Evolutionary conservation across 148 eudicot species (phyloP).

Genomic region (Talinum fruticosum): DNA sequence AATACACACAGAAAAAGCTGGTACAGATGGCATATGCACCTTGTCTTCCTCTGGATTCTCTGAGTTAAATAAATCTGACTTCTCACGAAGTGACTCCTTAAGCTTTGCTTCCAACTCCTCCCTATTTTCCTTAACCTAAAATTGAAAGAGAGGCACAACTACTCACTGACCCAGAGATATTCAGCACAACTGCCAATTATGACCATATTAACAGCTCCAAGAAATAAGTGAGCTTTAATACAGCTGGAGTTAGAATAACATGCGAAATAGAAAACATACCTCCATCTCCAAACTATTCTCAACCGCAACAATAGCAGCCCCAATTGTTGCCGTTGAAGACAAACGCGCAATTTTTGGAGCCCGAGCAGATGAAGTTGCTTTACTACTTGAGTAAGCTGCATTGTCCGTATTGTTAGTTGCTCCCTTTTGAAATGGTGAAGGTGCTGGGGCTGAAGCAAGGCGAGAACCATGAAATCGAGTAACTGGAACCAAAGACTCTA

Average conservation of each 20-base stretch:
- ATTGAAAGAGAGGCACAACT: neutral
- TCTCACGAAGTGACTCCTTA: slow-evolving; percentile 72
- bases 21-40: slow-evolving; percentile 34
- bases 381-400: slow-evolving; percentile 22
- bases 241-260: slow-evolving; percentile 10
- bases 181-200: neutral
- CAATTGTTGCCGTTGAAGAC: slow-evolving; percentile 64
- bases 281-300: slow-evolving; percentile 69
- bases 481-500: slow-evolving; percentile 81
- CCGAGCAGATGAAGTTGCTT: slow-evolving; percentile 25
- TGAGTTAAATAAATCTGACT: slow-evolving; percentile 74
- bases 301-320: slow-evolving; percentile 91
- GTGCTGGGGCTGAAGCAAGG: slow-evolving; percentile 82
- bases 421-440: slow-evolving; percentile 68
- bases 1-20: neutral
- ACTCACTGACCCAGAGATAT: neutral
- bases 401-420: slow-evolving; percentile 20
- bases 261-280: slow-evolving; percentile 44
- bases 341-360: slow-evolving; percentile 53
- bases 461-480: slow-evolving; percentile 88
- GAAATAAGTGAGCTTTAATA: neutral
- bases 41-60: slow-evolving; percentile 79
- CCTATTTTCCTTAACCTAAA: slow-evolving; percentile 66
- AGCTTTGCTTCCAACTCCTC: slow-evolving; percentile 81
- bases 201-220: neutral